These are phyloP conservation scores for Urtica urens DNA, from an alignment of 306 rosid genomes.

Conservation along the genomic window DNA sequence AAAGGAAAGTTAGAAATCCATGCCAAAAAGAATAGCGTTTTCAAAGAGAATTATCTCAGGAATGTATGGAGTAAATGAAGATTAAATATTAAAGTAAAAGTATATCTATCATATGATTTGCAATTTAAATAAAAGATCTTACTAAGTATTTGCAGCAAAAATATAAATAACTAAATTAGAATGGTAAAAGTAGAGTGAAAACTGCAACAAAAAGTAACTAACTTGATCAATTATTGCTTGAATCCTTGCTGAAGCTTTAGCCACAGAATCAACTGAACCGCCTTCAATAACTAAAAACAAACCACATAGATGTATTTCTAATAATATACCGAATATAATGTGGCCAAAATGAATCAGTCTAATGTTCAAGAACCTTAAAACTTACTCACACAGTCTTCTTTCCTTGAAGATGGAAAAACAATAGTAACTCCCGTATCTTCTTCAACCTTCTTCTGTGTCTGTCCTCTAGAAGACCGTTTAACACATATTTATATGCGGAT, in stretches of 20 bases:
- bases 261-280: constrained; percentile 41
- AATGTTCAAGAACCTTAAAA: constrained; percentile 14
- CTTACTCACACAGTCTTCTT: constrained; percentile 63
- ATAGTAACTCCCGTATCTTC: constrained; percentile 65
- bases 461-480: constrained; percentile 44
- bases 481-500: constrained; percentile 12
- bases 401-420: constrained; percentile 49
- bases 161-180: not conserved
- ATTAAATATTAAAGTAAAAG: too few relatives aligned
- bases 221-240: constrained; percentile 64
- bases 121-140: too few relatives aligned
- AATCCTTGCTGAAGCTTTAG: constrained; percentile 64
- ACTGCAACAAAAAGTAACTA: constrained; percentile 30
- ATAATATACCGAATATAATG: constrained; percentile 4
- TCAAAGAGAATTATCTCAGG: too few relatives aligned
- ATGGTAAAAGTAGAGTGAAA: not conserved
- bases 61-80: too few relatives aligned
- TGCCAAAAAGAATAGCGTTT: too few relatives aligned
- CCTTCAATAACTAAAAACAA: constrained; percentile 68
- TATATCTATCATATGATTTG: too few relatives aligned
- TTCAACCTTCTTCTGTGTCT: constrained; percentile 59
- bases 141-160: not conserved
- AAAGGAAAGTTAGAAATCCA: too few relatives aligned
- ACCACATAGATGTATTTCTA: constrained; percentile 18
- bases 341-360: not conserved